Evolutionary conservation across 164 flowering plant species (phyloP), one percentile per base, ranked within the genome.

Genomic region (Hamamelis virginiana): DNA sequence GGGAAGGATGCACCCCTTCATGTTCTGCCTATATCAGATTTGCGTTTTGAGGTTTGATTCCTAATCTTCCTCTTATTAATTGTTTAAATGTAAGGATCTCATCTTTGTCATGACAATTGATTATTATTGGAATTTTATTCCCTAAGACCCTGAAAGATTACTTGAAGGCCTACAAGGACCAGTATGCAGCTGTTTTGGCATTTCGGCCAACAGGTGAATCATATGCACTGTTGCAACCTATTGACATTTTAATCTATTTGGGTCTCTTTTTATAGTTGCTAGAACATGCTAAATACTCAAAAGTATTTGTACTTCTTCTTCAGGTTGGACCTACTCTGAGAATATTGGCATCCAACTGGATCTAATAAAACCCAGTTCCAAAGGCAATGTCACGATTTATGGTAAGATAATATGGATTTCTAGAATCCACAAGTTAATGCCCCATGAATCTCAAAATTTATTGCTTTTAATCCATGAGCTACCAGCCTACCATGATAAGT

Each of bases 261-360:
- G 8, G 13, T 52, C 44, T 33, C 27, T 27, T 23, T 19, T 9
- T 59, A 4, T 28, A 16, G 44, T 51, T 50, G n/a, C 23, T 48
- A 21, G 18, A 61, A 21, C 26, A 53, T 69, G 63, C 46, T 27
- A 21, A 45, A 63, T 18, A 25, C 61, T 16, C 14, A 4, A 5
- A 16, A 43, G 59, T 55, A 9, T 44, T 44, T 50, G 1, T 64
- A 52, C 23, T 66, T 67, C 23, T 66, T 67, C 41, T 57, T n/a
- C 67, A 90, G 95, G 91, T 26, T 90, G 95, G 92, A 84, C 91
- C 41, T 88, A 78, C 80, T 84, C 89, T 16, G 85, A 85, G 73
- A 50, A 73, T 25, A 61, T 72, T 45, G 91, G 91, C 23, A 78
- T 70, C 68, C 81, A 83, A 41, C 74, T 90, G 69, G 87, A 85